phyloP scores from a whole-genome alignment of 208 protist species.

The Phytomonas serpens region DNA sequence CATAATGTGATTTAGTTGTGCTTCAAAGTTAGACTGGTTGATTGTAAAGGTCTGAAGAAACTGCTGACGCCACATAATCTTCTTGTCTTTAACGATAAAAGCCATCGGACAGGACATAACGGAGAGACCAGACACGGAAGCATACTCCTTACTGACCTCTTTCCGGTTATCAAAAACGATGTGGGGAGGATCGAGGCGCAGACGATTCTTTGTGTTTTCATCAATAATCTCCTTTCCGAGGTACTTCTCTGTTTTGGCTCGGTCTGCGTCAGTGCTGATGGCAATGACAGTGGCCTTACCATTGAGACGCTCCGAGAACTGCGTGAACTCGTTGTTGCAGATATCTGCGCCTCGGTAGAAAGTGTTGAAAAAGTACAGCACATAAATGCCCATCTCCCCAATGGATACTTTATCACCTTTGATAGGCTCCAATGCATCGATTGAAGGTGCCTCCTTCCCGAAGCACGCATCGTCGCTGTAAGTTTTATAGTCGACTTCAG shows the following conservation, averaged over 20 bases:
- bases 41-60: constrained; percentile 85
- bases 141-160: constrained; percentile 71
- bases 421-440: constrained; percentile 56
- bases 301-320: constrained; percentile 65
- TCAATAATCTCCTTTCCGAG: constrained; percentile 80
- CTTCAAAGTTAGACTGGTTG: constrained; percentile 86
- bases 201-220: constrained; percentile 87
- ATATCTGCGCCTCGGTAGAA: constrained; percentile 87
- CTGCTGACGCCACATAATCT: constrained; percentile 87
- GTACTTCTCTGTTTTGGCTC: constrained; percentile 88
- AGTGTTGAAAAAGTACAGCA: constrained; percentile 90
- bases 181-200: constrained; percentile 62
- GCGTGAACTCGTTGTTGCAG: constrained; percentile 86
- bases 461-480: constrained; percentile 81
- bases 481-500: constrained; percentile 78
- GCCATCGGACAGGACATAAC: constrained; percentile 89
- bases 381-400: constrained; percentile 54
- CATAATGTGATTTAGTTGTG: constrained; percentile 75
- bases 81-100: constrained; percentile 79
- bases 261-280: constrained; percentile 85
- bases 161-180: constrained; percentile 84
- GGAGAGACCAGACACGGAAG: constrained; percentile 55
- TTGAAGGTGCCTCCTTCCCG: constrained; percentile 50
- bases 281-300: constrained; percentile 76
- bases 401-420: constrained; percentile 63